phyloP scores from a whole-genome alignment of 352 stramenopile genomes.

The Globisporangium mamillatum region DNA sequence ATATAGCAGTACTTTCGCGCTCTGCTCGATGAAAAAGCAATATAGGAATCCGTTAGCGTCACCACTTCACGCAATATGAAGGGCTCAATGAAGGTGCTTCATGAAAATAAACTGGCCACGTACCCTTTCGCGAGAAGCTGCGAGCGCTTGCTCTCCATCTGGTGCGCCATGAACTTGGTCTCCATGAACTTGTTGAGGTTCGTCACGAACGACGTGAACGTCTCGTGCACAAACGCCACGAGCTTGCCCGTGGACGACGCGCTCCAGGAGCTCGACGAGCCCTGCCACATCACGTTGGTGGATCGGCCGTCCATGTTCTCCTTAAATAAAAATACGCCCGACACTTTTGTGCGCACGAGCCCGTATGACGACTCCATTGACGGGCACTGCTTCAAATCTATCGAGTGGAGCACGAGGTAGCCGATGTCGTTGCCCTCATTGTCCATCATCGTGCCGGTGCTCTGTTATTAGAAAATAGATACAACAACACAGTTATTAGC shows the following conservation, averaged over 20 bases:
- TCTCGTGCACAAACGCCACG: constrained; percentile 48
- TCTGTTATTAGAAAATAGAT: constrained; percentile 17
- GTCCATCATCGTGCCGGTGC: constrained; percentile 47
- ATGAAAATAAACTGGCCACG: constrained; percentile 6
- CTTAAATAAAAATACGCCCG: constrained; percentile 59
- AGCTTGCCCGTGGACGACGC: constrained; percentile 42
- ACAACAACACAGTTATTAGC: not conserved
- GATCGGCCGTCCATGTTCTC: constrained; percentile 33
- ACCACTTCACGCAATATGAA: not conserved
- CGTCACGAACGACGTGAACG: constrained; percentile 48
- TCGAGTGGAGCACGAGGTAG: constrained; percentile 55
- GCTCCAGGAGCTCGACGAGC: constrained; percentile 35
- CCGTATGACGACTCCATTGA: constrained; percentile 52
- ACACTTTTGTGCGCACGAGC: constrained; percentile 49
- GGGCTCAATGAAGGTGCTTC: not conserved
- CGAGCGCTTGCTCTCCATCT: constrained; percentile 48
- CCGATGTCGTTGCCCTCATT: constrained; percentile 42
- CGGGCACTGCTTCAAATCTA: constrained; percentile 51
- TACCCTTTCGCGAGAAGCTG: constrained; percentile 40
- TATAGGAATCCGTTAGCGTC: constrained; percentile 4
- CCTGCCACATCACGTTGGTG: constrained; percentile 58
- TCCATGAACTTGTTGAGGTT: constrained; percentile 64
- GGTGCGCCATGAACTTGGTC: constrained; percentile 54
- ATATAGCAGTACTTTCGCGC: constrained; percentile 64
- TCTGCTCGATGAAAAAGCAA: constrained; percentile 18